Percentiles rank a stretch among this genome's conserved stretches.
These are phyloP conservation scores for Mitragyna speciosa DNA, from an alignment of 257 asterid species.

Conservation along the genomic window DNA sequence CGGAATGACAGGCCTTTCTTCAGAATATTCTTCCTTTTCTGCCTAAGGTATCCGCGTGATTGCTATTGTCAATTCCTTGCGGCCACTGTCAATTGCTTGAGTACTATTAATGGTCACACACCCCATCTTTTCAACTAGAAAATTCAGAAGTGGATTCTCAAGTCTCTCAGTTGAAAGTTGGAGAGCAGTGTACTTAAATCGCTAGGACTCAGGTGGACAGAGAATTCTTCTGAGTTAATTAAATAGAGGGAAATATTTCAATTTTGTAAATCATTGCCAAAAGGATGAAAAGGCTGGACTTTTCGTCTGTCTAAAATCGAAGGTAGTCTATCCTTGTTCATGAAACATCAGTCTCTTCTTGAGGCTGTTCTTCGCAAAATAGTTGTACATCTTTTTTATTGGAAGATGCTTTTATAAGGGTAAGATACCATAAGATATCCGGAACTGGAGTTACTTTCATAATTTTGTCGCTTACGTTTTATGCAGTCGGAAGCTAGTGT, in stretches of 20 bases:
- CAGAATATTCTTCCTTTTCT: conserved; percentile 10
- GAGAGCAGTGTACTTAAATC: not conserved
- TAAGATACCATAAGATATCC: no score
- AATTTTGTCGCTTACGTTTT: no score
- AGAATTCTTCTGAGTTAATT: not conserved
- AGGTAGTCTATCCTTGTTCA: no score
- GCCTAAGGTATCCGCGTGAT: not conserved
- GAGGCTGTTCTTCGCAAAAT: no score
- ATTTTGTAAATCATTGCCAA: no score
- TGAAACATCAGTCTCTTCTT: no score
- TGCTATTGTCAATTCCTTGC: not conserved
- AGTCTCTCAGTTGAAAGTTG: not conserved
- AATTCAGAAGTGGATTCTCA: not conserved
- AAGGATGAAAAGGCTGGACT: no score
- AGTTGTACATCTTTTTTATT: no score
- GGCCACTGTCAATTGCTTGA: not conserved
- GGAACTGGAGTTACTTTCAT: no score
- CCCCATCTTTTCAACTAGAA: not conserved
- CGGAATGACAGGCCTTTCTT: not conserved
- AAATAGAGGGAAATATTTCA: no score
- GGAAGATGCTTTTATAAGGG: no score
- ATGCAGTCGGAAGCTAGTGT: not conserved
- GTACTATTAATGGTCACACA: not conserved
- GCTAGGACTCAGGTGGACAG: not conserved
- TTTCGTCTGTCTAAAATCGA: no score